A percentile compares a stretch with the other conserved stretches of the same genome.
phyloP scores from a whole-genome alignment of 169 alveolate species.

The Babesia caballi region DNA sequence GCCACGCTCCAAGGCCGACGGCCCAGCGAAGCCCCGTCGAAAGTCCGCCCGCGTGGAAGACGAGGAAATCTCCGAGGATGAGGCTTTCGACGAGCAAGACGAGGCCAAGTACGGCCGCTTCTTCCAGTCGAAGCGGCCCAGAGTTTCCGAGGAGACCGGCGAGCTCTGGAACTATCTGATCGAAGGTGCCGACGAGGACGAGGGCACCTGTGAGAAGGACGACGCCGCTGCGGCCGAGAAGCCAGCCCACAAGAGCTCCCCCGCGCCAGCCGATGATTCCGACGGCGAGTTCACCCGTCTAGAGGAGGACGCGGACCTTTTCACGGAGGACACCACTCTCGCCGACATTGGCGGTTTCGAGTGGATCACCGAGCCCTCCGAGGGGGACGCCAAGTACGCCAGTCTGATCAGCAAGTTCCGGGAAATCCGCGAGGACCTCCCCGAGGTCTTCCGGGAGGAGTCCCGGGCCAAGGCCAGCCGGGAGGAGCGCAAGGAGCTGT shows the following conservation, averaged over 20 bases:
- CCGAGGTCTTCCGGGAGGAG: conserved; percentile 36
- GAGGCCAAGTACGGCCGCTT: conserved; percentile 34
- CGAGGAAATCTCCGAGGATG: conserved; percentile 63
- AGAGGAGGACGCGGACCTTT: conserved; percentile 39
- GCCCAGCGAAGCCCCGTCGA: not conserved
- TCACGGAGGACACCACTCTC: conserved; percentile 3
- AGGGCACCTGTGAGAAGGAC: not conserved
- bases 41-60: not conserved
- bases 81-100: conserved; percentile 28
- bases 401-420: conserved; percentile 25
- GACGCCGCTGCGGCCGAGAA: not conserved
- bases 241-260: not conserved
- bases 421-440: conserved; percentile 49
- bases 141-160: conserved; percentile 23
- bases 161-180: conserved; percentile 54
- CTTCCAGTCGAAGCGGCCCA: conserved; percentile 12
- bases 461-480: conserved; percentile 54
- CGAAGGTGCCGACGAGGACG: conserved; percentile 23
- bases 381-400: conserved; percentile 14
- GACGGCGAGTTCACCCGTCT: conserved; percentile 3
- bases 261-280: not conserved
- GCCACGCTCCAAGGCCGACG: not conserved
- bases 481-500: conserved; percentile 64
- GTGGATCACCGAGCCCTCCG: conserved; percentile 32
- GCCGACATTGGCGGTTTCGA: conserved; percentile 4